These are phyloP conservation scores for Schrenkiella parvula DNA, from an alignment of 345 rosid species.

Conservation along the genomic window DNA sequence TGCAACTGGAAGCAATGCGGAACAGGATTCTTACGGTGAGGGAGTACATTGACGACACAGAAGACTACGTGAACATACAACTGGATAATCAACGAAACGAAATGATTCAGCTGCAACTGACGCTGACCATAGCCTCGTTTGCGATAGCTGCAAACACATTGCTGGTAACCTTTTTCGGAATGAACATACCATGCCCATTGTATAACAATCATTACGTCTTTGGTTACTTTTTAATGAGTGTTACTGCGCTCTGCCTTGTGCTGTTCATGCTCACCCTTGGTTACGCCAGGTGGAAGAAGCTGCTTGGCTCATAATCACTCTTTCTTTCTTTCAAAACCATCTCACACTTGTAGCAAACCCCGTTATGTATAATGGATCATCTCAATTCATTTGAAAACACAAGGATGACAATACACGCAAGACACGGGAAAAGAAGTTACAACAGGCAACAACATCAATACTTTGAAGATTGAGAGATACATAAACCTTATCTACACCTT, in stretches of 20 bases:
- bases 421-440: too few species aligned
- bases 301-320: slow-evolving; percentile 49
- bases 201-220: slow-evolving; percentile 44
- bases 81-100: slow-evolving; percentile 88
- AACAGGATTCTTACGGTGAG: slow-evolving; percentile 50
- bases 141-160: slow-evolving; percentile 65
- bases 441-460: too few species aligned
- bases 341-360: too few species aligned
- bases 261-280: slow-evolving; percentile 71
- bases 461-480: too few species aligned
- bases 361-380: too few species aligned
- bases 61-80: slow-evolving; percentile 90
- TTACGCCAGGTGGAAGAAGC: slow-evolving; percentile 92
- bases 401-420: too few species aligned
- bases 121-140: slow-evolving; percentile 75
- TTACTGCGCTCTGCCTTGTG: slow-evolving; percentile 43
- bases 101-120: slow-evolving; percentile 82
- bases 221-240: slow-evolving; percentile 45
- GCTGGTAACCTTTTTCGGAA: slow-evolving; percentile 61
- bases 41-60: slow-evolving; percentile 91
- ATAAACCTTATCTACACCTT: too few species aligned
- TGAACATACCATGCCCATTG: slow-evolving; percentile 71
- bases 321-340: neutral
- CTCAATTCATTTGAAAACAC: too few species aligned
- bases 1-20: neutral